These are phyloP conservation scores for Magnolia sinica DNA, from an alignment of 164 flowering plant genomes.

Conservation along the genomic window DNA sequence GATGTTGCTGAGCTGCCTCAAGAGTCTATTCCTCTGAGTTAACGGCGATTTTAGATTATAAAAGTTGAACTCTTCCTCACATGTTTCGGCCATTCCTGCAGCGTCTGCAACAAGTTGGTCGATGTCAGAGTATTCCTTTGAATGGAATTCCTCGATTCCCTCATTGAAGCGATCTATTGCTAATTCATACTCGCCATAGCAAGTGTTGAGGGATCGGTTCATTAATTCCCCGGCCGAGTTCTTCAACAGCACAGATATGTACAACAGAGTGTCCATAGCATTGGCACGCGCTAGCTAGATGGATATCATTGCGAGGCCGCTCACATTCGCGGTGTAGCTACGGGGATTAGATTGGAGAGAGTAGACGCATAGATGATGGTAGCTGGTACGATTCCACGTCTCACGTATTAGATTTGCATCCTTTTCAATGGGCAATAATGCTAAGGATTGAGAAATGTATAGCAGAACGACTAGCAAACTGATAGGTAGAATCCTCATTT, in stretches of 20 bases:
- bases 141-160: slow-evolving; percentile 19
- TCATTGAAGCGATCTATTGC: slow-evolving; percentile 19
- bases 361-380: not conserved
- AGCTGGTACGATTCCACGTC: not conserved
- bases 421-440: too few species aligned
- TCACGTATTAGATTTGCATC: not conserved
- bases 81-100: slow-evolving; percentile 26
- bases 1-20: too few species aligned
- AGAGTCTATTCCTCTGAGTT: too few species aligned
- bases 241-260: slow-evolving; percentile 16
- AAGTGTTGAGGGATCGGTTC: slow-evolving; percentile 23
- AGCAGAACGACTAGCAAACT: too few species aligned
- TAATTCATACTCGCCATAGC: slow-evolving; percentile 32
- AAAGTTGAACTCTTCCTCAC: too few species aligned
- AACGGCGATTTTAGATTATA: too few species aligned
- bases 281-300: slow-evolving; percentile 18
- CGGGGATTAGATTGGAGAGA: not conserved
- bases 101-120: slow-evolving; percentile 27
- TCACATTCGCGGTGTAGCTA: not conserved
- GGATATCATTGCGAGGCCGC: not conserved
- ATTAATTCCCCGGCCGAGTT: slow-evolving; percentile 5
- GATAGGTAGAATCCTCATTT: too few species aligned
- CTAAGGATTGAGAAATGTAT: too few species aligned
- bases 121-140: slow-evolving; percentile 13
- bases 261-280: slow-evolving; percentile 25